Percentiles rank a stretch among this genome's conserved stretches.
Evolutionary conservation across 2,329 filamentous ascomycete genomes (phyloP).

Genomic region (Tolypocladium sp.): DNA sequence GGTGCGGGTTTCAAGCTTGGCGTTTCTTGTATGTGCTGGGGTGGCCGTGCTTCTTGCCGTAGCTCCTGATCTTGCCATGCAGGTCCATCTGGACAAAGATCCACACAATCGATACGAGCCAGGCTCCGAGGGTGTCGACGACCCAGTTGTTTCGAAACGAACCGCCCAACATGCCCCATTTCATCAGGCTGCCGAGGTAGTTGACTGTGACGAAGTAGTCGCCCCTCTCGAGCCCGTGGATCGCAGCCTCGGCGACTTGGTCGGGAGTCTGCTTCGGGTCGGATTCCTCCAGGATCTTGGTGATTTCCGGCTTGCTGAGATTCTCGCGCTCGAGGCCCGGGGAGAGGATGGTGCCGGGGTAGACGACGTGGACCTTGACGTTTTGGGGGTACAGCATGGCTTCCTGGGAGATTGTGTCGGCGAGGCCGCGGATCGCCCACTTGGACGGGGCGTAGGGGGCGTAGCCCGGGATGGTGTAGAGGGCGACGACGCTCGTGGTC

Average conservation of each 20-base stretch:
- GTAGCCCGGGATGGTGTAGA: slow-evolving; percentile 76
- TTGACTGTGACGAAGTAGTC: slow-evolving; percentile 72
- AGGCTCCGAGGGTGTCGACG: slow-evolving; percentile 47
- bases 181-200: slow-evolving; percentile 63
- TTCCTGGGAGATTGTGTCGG: slow-evolving; percentile 78
- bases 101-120: slow-evolving; percentile 45
- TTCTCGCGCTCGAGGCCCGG: slow-evolving; percentile 72
- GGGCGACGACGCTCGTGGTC: slow-evolving; percentile 68
- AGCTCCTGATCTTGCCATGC: slow-evolving; percentile 47
- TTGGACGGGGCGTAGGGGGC: slow-evolving; percentile 77
- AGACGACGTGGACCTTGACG: slow-evolving; percentile 73
- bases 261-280: slow-evolving; percentile 74
- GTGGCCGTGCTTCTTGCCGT: slow-evolving; percentile 48
- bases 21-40: slow-evolving; percentile 38
- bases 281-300: slow-evolving; percentile 68
- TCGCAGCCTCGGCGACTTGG: slow-evolving; percentile 60
- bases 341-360: slow-evolving; percentile 73
- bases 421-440: slow-evolving; percentile 71
- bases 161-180: slow-evolving; percentile 48
- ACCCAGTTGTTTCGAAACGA: slow-evolving; percentile 50
- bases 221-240: slow-evolving; percentile 70
- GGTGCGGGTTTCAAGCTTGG: neutral
- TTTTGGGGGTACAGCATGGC: slow-evolving; percentile 76
- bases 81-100: slow-evolving; percentile 48
- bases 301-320: slow-evolving; percentile 69